Evolutionary conservation across 208 protist species (phyloP).

Genomic region (Naegleria lovaniensis): DNA sequence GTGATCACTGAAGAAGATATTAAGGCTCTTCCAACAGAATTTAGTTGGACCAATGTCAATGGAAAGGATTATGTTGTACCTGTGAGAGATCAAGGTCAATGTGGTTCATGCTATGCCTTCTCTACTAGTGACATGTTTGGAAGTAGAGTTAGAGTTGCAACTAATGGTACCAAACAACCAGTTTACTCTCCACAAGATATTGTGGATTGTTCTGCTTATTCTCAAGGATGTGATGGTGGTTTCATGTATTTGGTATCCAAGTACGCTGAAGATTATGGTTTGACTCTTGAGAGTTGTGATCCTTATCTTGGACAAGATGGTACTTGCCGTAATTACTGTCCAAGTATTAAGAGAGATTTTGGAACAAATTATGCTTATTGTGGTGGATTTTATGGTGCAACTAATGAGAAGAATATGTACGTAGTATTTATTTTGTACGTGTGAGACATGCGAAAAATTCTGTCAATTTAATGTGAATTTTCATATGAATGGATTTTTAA

Average conservation of each 20-base stretch:
- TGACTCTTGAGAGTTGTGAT: background rate
- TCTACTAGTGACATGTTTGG: background rate
- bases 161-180: background rate
- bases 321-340: background rate
- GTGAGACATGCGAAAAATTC: too few relatives aligned
- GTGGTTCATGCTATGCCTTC: conserved; percentile 17
- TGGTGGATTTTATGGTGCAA: background rate
- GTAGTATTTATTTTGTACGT: too few relatives aligned
- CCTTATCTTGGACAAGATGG: background rate
- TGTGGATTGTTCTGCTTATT: conserved; percentile 13
- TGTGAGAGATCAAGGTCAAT: conserved; percentile 3
- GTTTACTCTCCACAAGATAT: conserved; percentile 18
- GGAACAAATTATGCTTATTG: background rate
- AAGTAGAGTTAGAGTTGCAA: background rate
- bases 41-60: conserved; percentile 17
- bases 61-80: background rate
- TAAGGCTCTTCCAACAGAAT: background rate
- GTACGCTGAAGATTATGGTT: conserved; percentile 21
- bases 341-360: background rate
- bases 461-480: too few relatives aligned
- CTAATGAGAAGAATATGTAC: background rate
- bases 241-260: background rate
- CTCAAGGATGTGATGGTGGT: conserved; percentile 24
- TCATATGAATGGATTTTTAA: too few relatives aligned
- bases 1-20: background rate